Evolutionary conservation across 257 asterid species (phyloP).

Genomic region (Ligustrum vulgare): DNA sequence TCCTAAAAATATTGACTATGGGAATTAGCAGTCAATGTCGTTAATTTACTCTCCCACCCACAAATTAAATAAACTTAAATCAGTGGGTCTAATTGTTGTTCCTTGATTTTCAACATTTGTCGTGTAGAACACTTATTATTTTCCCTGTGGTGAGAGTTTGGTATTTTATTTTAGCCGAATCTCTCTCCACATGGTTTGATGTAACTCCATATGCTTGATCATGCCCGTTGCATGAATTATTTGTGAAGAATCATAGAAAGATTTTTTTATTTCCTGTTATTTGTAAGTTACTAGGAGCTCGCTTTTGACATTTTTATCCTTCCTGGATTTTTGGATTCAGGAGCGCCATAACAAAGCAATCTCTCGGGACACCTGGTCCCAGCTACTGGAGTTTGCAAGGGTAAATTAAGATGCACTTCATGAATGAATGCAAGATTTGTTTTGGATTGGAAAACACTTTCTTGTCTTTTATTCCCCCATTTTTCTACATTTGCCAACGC

Average conservation of each 20-base stretch:
- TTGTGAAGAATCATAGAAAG: not conserved
- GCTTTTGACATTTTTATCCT: not conserved
- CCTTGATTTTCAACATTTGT: not conserved
- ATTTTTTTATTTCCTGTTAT: not conserved
- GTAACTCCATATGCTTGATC: not conserved
- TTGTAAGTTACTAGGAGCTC: not conserved
- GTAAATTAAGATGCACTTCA: conserved; percentile 40
- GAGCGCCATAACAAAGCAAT: conserved; percentile 96
- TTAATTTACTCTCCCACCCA: not conserved
- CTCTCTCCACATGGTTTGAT: not conserved
- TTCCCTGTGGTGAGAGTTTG: not conserved
- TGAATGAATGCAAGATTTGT: not conserved
- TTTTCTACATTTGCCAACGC: not conserved
- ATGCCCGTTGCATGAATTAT: not conserved
- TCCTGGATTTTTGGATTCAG: conserved; percentile 43
- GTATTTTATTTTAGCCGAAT: not conserved
- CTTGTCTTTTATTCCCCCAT: not conserved
- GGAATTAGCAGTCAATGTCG: not conserved
- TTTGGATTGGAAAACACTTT: not conserved
- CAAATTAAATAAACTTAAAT: not conserved
- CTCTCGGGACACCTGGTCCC: conserved; percentile 98
- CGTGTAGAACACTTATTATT: not conserved
- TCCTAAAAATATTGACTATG: not conserved
- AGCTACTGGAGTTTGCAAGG: conserved; percentile 93
- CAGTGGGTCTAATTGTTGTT: not conserved